These are phyloP conservation scores for Strigomonas culicis DNA, from an alignment of 208 protist species.

Conservation along the genomic window DNA sequence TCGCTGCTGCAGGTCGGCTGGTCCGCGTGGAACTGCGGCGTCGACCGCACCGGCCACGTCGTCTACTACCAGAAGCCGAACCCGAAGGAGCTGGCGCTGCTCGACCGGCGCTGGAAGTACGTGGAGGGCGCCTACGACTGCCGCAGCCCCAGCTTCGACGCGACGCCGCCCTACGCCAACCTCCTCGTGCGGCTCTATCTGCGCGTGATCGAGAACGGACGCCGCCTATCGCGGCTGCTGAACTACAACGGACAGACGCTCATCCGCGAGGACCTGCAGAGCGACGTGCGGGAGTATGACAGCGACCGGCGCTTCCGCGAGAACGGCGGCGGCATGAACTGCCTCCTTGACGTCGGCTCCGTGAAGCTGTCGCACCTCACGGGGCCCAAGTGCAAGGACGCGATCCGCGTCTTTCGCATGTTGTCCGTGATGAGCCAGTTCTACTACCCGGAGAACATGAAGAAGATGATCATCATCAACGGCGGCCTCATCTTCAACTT, in stretches of 20 bases:
- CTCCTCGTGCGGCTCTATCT: slow-evolving; percentile 46
- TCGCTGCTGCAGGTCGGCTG: slow-evolving; percentile 54
- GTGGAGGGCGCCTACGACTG: slow-evolving; percentile 36
- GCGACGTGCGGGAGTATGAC: slow-evolving; percentile 14
- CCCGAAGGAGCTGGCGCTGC: slow-evolving; percentile 34
- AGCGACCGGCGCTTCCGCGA: slow-evolving; percentile 27
- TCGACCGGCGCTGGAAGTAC: slow-evolving; percentile 44
- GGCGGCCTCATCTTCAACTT: slow-evolving; percentile 45
- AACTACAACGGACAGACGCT: slow-evolving; percentile 46
- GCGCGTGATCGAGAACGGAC: slow-evolving; percentile 46
- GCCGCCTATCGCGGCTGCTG: slow-evolving; percentile 40
- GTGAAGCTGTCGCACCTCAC: slow-evolving; percentile 51
- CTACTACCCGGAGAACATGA: slow-evolving; percentile 69
- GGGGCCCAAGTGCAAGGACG: slow-evolving; percentile 37
- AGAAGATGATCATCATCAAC: slow-evolving; percentile 58
- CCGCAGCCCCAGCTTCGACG: slow-evolving; percentile 39
- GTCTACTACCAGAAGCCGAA: slow-evolving; percentile 51
- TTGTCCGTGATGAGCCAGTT: slow-evolving; percentile 44
- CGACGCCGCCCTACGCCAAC: slow-evolving; percentile 41
- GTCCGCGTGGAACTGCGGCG: slow-evolving; percentile 47
- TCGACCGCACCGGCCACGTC: slow-evolving; percentile 40
- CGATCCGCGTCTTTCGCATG: slow-evolving; percentile 32
- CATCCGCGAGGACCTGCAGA: slow-evolving; percentile 27
- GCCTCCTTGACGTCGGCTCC: slow-evolving; percentile 36
- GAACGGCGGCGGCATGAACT: slow-evolving; percentile 35